These are phyloP conservation scores for Kazachstania sp. DNA, from an alignment of 1,139 yeast genomes.

Conservation along the genomic window DNA sequence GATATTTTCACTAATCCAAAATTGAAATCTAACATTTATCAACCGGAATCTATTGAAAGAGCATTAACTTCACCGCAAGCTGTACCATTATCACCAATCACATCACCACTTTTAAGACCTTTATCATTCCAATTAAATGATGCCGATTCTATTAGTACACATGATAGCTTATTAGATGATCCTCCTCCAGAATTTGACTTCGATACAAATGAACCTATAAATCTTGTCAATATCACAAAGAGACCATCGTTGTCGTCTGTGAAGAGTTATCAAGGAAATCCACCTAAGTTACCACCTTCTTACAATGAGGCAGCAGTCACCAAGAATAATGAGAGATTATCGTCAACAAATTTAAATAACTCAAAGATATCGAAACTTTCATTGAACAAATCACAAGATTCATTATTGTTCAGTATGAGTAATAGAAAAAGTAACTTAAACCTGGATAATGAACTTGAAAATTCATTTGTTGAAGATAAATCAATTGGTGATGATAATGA, in stretches of 20 bases:
- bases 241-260: background rate
- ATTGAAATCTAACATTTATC: conserved; percentile 45
- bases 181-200: conserved; percentile 25
- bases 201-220: conserved; percentile 12
- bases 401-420: conserved; percentile 7
- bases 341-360: background rate
- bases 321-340: conserved; percentile 11
- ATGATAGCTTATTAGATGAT: conserved; percentile 2
- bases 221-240: conserved; percentile 4
- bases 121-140: conserved; percentile 2
- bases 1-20: conserved; percentile 23
- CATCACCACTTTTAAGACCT: conserved; percentile 25
- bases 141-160: background rate
- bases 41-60: conserved; percentile 41
- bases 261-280: background rate
- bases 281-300: conserved; percentile 28
- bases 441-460: conserved; percentile 8
- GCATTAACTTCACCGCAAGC: conserved; percentile 55
- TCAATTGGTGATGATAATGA: conserved; percentile 21
- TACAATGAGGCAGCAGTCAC: conserved; percentile 28
- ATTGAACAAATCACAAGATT: conserved; percentile 20
- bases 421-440: conserved; percentile 4
- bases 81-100: conserved; percentile 41
- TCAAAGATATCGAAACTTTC: conserved; percentile 16
- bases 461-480: conserved; percentile 16